Evolutionary conservation across 192 early-diverging fungal species (phyloP).

Genomic region (Tieghemiomyces parasiticus): DNA sequence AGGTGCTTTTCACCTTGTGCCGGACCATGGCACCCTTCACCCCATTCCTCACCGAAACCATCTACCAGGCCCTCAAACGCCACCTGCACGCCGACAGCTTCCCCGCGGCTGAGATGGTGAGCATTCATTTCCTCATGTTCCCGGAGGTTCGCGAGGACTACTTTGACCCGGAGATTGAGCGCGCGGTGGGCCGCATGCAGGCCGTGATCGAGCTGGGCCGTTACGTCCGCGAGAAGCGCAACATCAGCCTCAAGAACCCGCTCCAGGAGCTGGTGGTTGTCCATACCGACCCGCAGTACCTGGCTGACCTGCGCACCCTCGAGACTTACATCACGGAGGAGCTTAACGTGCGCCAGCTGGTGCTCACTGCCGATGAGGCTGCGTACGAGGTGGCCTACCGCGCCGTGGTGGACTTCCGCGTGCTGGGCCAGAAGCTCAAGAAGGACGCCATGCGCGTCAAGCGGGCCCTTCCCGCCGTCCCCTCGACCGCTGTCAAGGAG

Average conservation of each 20-base stretch:
- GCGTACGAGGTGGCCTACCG: conserved; percentile 89
- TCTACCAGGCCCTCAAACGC: conserved; percentile 85
- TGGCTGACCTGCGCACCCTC: conserved; percentile 68
- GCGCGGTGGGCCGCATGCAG: conserved; percentile 89
- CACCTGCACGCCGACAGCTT: conserved; percentile 44
- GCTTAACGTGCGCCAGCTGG: conserved; percentile 77
- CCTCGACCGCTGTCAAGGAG: conserved; percentile 62
- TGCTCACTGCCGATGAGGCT: conserved; percentile 78
- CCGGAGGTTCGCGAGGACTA: conserved; percentile 87
- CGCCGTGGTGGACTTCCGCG: conserved; percentile 79
- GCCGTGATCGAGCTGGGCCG: conserved; percentile 92
- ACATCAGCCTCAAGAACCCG: conserved; percentile 88
- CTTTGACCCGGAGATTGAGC: conserved; percentile 92
- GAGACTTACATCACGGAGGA: conserved; percentile 84
- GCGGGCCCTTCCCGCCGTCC: conserved; percentile 62
- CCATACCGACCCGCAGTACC: conserved; percentile 76
- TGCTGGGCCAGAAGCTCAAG: conserved; percentile 76
- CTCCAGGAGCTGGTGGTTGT: conserved; percentile 85
- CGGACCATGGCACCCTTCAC: conserved; percentile 93
- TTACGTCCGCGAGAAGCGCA: conserved; percentile 78
- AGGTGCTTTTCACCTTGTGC: conserved; percentile 84
- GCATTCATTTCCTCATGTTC: conserved; percentile 90
- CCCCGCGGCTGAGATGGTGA: conserved; percentile 53
- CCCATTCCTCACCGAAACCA: conserved; percentile 91
- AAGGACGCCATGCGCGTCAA: conserved; percentile 78